These are phyloP conservation scores for Diutina mesorugosa DNA, from an alignment of 1,139 yeast species.

Conservation along the genomic window DNA sequence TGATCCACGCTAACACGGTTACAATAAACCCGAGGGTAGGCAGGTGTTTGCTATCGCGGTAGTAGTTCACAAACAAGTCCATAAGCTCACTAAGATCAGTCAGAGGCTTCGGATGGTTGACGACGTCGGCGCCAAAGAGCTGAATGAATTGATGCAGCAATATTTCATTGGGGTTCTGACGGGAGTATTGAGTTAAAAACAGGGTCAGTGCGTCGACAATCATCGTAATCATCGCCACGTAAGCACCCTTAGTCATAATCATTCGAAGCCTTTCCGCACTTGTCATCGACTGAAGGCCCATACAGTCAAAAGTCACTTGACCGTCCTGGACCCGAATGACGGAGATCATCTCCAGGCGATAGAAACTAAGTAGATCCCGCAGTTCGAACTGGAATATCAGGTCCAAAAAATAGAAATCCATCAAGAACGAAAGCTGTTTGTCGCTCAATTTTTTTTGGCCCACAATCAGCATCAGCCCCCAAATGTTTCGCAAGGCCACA, in stretches of 20 bases:
- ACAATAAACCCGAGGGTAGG: not conserved
- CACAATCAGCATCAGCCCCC: constrained; percentile 15
- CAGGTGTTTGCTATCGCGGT: not conserved
- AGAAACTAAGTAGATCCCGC: constrained; percentile 14
- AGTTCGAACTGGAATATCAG: constrained; percentile 9
- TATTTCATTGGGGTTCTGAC: constrained; percentile 3
- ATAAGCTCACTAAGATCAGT: not conserved
- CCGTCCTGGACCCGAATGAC: not conserved
- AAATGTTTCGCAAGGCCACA: constrained; percentile 12
- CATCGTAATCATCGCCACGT: constrained; percentile 18
- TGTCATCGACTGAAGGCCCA: not conserved
- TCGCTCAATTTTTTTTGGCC: constrained; percentile 12
- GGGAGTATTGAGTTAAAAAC: constrained; percentile 10
- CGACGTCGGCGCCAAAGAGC: constrained; percentile 16
- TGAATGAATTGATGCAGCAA: not conserved
- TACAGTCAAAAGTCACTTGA: not conserved
- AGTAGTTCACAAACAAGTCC: not conserved
- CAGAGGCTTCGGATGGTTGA: constrained; percentile 8
- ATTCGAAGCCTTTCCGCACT: constrained; percentile 4
- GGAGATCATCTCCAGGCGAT: constrained; percentile 14
- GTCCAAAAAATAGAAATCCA: constrained; percentile 19
- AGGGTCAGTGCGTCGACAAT: constrained; percentile 21
- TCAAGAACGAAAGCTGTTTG: constrained; percentile 19
- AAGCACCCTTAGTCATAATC: constrained; percentile 15
- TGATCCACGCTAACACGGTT: not conserved